phyloP scores from a whole-genome alignment of 2,329 filamentous ascomycete genomes.

The Beauveria medogensis region DNA sequence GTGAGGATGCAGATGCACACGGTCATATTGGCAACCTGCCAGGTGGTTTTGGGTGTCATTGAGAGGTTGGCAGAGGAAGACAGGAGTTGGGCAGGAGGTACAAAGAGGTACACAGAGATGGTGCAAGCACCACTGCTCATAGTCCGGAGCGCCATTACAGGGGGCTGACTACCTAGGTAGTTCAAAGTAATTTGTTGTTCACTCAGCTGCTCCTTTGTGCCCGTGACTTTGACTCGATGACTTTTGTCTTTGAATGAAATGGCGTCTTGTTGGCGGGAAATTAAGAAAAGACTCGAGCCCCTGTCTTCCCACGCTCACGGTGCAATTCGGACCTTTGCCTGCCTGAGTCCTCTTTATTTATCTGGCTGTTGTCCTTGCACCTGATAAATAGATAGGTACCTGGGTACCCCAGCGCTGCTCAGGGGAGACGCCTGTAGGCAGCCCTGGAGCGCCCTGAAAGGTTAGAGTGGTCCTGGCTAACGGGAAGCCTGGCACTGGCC shows the following conservation, averaged over 20 bases:
- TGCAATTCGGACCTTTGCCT: no score
- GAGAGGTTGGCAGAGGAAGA: not conserved
- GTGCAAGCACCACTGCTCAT: not conserved
- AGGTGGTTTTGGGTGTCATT: conserved; percentile 3
- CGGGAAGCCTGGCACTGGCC: conserved; percentile 3
- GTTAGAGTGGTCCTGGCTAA: not conserved
- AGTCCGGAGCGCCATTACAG: not conserved
- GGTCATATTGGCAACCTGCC: not conserved
- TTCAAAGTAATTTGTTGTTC: no score
- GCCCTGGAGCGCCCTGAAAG: not conserved
- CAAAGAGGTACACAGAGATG: not conserved
- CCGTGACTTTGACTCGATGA: not conserved
- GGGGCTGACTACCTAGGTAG: not conserved
- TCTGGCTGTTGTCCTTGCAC: no score
- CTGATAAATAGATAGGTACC: no score
- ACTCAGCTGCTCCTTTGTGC: not conserved
- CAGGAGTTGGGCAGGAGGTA: not conserved
- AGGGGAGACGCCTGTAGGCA: conserved; percentile 6
- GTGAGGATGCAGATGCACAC: not conserved
- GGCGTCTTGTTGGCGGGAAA: conserved; percentile 1
- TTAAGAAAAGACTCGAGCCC: not conserved
- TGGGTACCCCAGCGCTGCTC: not conserved
- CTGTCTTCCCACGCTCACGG: not conserved
- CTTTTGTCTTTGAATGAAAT: not conserved
- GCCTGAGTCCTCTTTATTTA: no score